A percentile compares a stretch with the other conserved stretches of the same genome.
Conservation (phyloP, 345 rosid genomes). For the Rhodamnia rubescens region DNA sequence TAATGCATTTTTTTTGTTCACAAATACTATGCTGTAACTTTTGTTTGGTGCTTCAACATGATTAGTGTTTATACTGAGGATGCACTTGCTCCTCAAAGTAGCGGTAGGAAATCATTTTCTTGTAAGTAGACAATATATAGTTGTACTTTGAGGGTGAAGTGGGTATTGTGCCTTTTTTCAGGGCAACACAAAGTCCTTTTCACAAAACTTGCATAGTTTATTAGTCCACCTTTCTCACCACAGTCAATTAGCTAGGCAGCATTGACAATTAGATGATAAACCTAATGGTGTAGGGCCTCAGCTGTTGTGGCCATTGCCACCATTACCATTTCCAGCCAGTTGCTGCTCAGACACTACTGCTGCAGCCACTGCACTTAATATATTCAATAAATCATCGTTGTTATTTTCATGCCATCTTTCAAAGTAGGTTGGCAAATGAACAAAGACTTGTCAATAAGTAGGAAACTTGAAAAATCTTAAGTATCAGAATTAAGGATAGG, state of each 20-base stretch:
- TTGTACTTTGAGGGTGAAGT: no score
- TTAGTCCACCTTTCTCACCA: neutral
- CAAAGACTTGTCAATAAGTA: neutral
- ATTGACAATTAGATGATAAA: neutral
- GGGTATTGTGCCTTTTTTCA: no score
- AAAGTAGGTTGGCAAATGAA: neutral
- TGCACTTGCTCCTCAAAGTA: neutral
- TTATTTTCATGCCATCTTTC: neutral
- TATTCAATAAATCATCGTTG: neutral
- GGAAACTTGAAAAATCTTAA: neutral
- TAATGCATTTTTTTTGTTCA: neutral
- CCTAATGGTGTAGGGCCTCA: neutral
- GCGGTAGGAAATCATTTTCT: neutral
- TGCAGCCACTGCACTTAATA: neutral
- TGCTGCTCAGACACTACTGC: neutral
- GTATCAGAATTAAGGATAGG: neutral
- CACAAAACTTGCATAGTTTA: neutral
- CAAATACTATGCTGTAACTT: neutral
- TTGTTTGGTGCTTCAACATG: neutral
- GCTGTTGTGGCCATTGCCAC: neutral
- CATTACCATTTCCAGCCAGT: neutral
- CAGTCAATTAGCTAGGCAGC: neutral
- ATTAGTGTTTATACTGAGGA: neutral
- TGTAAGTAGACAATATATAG: neutral
- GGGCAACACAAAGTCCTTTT: neutral